phyloP scores from a whole-genome alignment of 129 eudicot genomes.

The Pulicaria dysenterica region DNA sequence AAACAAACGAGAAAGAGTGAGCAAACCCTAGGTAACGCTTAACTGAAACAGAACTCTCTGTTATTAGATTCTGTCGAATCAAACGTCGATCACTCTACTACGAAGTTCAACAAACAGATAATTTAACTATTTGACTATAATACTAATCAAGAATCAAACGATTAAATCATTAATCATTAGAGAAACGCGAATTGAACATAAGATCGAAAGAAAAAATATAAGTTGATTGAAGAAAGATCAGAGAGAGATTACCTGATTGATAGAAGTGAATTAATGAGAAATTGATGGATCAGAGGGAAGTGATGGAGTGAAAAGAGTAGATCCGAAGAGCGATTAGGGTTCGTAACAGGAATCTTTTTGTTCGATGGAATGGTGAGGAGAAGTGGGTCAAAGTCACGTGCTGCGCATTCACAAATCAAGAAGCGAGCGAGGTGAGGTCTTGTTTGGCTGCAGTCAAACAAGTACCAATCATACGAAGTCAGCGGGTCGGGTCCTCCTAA shows the following conservation, averaged over 20 bases:
- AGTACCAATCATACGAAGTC: slow-evolving; percentile 18
- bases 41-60: not conserved
- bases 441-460: slow-evolving; percentile 44
- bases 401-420: slow-evolving; percentile 30
- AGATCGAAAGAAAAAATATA: slow-evolving; percentile 4
- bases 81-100: not conserved
- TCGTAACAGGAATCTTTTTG: slow-evolving; percentile 27
- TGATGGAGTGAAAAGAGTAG: slow-evolving; percentile 13
- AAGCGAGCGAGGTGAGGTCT: slow-evolving; percentile 30
- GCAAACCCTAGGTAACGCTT: slow-evolving; percentile 27
- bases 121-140: not conserved
- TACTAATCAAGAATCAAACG: not conserved
- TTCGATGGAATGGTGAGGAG: slow-evolving; percentile 36
- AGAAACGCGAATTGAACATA: slow-evolving; percentile 9
- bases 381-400: slow-evolving; percentile 59
- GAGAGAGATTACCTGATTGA: slow-evolving; percentile 30
- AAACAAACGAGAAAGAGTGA: slow-evolving; percentile 20
- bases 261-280: not conserved
- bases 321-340: slow-evolving; percentile 41
- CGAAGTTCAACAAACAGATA: slow-evolving; percentile 14
- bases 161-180: not conserved
- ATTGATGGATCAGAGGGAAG: slow-evolving; percentile 19
- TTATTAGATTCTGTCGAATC: slow-evolving; percentile 1
- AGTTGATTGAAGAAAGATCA: slow-evolving; percentile 11
- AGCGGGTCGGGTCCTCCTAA: slow-evolving; percentile 13